A percentile compares a stretch with the other conserved stretches of the same genome.
Conservation (phyloP, 192 early-diverging fungal species). For the Fimicolochytrium jonesii region DNA sequence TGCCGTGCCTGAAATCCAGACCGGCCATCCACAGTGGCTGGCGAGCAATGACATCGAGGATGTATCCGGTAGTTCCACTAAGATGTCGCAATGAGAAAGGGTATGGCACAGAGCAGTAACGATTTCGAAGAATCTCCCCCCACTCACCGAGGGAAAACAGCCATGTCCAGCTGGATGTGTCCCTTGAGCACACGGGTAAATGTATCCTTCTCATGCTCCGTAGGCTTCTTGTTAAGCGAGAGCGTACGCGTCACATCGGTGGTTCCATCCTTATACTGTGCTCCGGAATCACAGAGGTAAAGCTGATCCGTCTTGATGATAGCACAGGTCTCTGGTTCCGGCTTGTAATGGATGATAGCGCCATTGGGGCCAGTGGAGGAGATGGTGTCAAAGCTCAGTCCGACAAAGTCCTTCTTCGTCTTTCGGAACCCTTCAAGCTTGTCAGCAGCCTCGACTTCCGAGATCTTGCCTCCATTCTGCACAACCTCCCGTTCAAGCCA, state of each 20-base stretch:
- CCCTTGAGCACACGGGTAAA: constrained; percentile 98
- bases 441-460: constrained; percentile 84
- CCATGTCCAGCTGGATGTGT: constrained; percentile 86
- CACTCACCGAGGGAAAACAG: constrained; percentile 85
- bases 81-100: no score
- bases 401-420: constrained; percentile 76
- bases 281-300: constrained; percentile 96
- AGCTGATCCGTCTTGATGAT: constrained; percentile 68
- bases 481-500: constrained; percentile 92
- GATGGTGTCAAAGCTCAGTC: constrained; percentile 95
- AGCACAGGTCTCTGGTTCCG: constrained; percentile 73
- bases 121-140: no score
- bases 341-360: constrained; percentile 96
- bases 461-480: constrained; percentile 58
- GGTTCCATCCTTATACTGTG: constrained; percentile 93
- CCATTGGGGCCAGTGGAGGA: constrained; percentile 95
- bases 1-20: constrained; percentile 94
- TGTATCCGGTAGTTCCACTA: constrained; percentile 57
- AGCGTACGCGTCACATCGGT: constrained; percentile 96
- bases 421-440: constrained; percentile 75
- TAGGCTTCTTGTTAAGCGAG: constrained; percentile 78
- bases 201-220: constrained; percentile 79
- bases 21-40: constrained; percentile 86
- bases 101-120: no score
- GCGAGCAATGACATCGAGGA: constrained; percentile 87